phyloP scores from a whole-genome alignment of 441 rosid genomes.

The Pelargonium australe region DNA sequence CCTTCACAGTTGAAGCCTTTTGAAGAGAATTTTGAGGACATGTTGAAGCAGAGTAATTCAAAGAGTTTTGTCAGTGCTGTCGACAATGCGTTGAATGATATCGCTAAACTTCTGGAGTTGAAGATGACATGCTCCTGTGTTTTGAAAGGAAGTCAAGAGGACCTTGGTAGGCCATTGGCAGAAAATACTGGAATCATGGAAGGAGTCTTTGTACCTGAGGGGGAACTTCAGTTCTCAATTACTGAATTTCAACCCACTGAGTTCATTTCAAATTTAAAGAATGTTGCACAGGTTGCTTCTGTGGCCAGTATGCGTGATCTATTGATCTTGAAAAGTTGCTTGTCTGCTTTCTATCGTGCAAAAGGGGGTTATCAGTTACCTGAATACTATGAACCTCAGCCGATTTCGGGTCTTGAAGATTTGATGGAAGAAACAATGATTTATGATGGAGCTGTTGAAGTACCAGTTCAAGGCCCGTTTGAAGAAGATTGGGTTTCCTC shows the following conservation, averaged over 20 bases:
- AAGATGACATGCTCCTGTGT: constrained; percentile 55
- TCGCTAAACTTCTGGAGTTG: constrained; percentile 55
- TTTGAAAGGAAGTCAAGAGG: constrained; percentile 30
- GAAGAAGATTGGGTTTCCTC: constrained; percentile 44
- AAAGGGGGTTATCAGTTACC: constrained; percentile 41
- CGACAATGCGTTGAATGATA: constrained; percentile 49
- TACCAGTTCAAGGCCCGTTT: constrained; percentile 31
- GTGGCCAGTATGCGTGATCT: constrained; percentile 36
- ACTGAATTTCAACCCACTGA: constrained; percentile 35
- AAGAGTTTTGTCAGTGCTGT: constrained; percentile 48
- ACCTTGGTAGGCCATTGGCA: constrained; percentile 37
- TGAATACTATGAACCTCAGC: constrained; percentile 32
- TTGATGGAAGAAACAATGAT: constrained; percentile 18
- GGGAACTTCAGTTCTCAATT: constrained; percentile 38
- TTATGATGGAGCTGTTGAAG: constrained; percentile 21
- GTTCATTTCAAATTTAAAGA: constrained; percentile 38
- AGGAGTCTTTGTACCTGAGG: constrained; percentile 60
- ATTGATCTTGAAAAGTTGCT: constrained; percentile 45
- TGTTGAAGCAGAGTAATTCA: constrained; percentile 47
- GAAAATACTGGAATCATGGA: constrained; percentile 58
- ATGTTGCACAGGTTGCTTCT: constrained; percentile 29
- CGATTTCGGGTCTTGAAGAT: constrained; percentile 59
- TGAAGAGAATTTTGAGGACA: constrained; percentile 50
- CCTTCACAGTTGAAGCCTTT: constrained; percentile 69
- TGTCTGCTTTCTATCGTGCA: constrained; percentile 48